phyloP scores from a whole-genome alignment of 2,329 filamentous ascomycete genomes.

The Venturia asperata region DNA sequence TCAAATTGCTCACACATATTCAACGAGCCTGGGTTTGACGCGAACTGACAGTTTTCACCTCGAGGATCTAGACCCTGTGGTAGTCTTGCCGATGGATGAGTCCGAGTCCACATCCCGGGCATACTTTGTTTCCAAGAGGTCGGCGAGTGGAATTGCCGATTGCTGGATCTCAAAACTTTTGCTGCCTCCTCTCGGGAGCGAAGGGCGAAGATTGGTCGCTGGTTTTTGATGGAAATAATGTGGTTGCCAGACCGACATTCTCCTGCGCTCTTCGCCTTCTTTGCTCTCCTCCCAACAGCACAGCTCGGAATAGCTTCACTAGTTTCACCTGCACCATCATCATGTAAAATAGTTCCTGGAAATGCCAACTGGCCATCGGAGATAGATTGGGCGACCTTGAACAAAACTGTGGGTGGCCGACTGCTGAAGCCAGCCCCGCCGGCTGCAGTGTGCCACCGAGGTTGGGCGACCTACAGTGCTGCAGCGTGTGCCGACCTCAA shows the following conservation, averaged over 20 bases:
- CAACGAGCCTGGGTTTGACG: background rate
- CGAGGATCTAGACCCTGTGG: background rate
- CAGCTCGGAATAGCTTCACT: background rate
- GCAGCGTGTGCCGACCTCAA: conserved; percentile 9
- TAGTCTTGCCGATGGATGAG: background rate
- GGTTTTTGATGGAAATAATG: background rate
- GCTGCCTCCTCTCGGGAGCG: background rate
- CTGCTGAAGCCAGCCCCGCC: conserved; percentile 18
- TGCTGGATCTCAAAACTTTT: too few species aligned
- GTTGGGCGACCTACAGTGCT: background rate
- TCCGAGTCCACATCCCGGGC: background rate
- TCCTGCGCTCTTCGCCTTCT: background rate
- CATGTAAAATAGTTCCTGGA: conserved; percentile 15
- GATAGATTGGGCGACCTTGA: conserved; percentile 12
- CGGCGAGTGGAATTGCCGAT: background rate
- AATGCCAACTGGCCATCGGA: conserved; percentile 11
- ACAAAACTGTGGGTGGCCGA: conserved; percentile 9
- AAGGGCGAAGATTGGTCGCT: background rate
- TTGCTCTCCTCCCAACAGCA: background rate
- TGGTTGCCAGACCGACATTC: background rate
- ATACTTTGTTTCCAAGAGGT: background rate
- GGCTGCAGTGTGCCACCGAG: conserved; percentile 17
- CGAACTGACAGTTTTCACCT: background rate
- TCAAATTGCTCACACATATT: too few species aligned
- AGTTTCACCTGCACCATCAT: background rate